Conservation (phyloP, 192 early-diverging fungal genomes). For the Coemansia sp. region DNA sequence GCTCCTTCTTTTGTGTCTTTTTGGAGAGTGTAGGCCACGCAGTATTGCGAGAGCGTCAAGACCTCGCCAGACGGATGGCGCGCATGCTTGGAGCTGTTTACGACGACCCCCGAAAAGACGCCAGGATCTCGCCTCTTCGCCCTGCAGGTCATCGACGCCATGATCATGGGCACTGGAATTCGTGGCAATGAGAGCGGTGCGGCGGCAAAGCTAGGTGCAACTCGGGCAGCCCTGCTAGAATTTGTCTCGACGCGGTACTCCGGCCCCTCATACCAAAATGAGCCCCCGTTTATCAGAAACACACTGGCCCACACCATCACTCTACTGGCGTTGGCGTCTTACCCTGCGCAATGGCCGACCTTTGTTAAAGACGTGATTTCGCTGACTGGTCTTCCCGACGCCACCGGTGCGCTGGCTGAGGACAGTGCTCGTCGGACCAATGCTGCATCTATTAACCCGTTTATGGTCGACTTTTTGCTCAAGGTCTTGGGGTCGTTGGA, state of each 20-base stretch:
- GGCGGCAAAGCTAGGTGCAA: constrained; percentile 39
- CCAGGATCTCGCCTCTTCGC: constrained; percentile 85
- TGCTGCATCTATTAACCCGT: constrained; percentile 56
- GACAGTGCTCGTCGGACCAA: constrained; percentile 56
- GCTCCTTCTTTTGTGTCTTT: not conserved
- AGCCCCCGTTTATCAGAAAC: constrained; percentile 70
- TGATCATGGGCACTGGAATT: constrained; percentile 37
- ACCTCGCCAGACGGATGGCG: constrained; percentile 82
- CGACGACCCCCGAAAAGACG: constrained; percentile 71
- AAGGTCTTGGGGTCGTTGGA: constrained; percentile 80
- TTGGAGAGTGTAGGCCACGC: constrained; percentile 66
- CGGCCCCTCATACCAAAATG: constrained; percentile 36
- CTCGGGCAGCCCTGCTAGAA: constrained; percentile 30
- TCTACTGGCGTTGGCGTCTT: constrained; percentile 78
- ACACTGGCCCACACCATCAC: constrained; percentile 85
- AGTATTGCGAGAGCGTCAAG: constrained; percentile 84
- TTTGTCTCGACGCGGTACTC: constrained; percentile 51
- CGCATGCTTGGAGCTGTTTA: constrained; percentile 80
- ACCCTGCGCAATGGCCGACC: constrained; percentile 83
- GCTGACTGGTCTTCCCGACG: constrained; percentile 60
- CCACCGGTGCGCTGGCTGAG: constrained; percentile 47
- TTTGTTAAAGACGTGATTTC: constrained; percentile 87
- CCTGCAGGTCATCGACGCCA: constrained; percentile 78
- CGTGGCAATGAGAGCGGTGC: constrained; percentile 33
- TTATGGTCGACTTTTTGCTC: constrained; percentile 74